Conservation (phyloP, 2,329 filamentous ascomycete species). For the Pyrenophora teres region DNA sequence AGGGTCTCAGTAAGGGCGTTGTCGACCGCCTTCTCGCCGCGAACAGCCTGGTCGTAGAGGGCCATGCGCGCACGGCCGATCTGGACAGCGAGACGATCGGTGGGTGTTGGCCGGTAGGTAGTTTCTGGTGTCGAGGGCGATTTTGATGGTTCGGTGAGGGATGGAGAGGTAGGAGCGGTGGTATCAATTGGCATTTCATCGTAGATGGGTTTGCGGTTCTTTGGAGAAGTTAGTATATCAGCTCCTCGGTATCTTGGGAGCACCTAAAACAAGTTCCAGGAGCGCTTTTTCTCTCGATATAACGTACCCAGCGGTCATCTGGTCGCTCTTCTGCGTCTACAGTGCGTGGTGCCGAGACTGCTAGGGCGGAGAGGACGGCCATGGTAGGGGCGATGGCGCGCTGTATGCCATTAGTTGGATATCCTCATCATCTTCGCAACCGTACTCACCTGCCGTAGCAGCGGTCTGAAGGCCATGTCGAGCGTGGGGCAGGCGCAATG, state of each 20-base stretch:
- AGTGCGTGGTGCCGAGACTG: conserved; percentile 54
- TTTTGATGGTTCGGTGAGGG: conserved; percentile 33
- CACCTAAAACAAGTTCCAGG: neutral
- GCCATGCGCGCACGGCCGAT: conserved; percentile 80
- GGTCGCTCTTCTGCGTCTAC: conserved; percentile 55
- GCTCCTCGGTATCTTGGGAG: neutral
- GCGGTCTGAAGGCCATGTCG: conserved; percentile 59
- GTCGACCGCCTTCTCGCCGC: conserved; percentile 83
- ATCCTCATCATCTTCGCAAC: too few species aligned
- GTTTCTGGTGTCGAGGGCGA: conserved; percentile 36
- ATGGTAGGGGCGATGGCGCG: conserved; percentile 56
- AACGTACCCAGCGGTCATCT: conserved; percentile 27
- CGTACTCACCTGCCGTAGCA: conserved; percentile 58
- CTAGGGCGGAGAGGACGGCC: conserved; percentile 50
- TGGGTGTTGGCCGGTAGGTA: conserved; percentile 69
- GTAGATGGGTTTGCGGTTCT: conserved; percentile 71
- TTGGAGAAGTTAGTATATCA: conserved; percentile 4
- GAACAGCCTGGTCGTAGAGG: conserved; percentile 74
- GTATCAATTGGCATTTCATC: conserved; percentile 60
- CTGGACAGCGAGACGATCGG: conserved; percentile 83
- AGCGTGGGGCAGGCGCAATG: conserved; percentile 39
- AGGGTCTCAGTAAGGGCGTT: conserved; percentile 78
- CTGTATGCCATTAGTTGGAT: conserved; percentile 40
- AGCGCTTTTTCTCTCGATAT: neutral
- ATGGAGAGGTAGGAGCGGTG: conserved; percentile 48